These are phyloP conservation scores for Phaffomyces opuntiae DNA, from an alignment of 805 yeast species.

Conservation along the genomic window DNA sequence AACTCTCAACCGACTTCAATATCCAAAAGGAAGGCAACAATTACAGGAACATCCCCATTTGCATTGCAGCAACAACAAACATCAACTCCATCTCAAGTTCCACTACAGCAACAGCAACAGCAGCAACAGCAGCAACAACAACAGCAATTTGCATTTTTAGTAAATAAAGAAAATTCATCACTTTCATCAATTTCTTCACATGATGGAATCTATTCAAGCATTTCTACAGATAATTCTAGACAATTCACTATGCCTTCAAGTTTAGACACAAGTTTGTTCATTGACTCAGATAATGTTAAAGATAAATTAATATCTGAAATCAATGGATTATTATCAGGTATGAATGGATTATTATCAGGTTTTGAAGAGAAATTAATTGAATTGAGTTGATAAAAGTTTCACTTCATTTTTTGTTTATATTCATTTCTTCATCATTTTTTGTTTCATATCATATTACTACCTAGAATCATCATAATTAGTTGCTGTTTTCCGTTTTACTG, in stretches of 20 bases:
- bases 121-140: neutral
- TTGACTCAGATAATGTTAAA: constrained; percentile 17
- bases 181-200: constrained; percentile 10
- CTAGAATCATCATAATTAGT: too few species aligned
- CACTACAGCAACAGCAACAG: constrained; percentile 1
- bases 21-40: constrained; percentile 7
- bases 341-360: constrained; percentile 20
- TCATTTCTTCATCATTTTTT: neutral
- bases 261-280: constrained; percentile 16
- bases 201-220: constrained; percentile 3
- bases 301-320: constrained; percentile 24
- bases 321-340: constrained; percentile 14
- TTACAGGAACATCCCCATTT: constrained; percentile 5
- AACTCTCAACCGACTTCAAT: neutral
- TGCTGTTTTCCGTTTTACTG: too few species aligned
- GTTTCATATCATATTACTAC: too few species aligned
- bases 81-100: constrained; percentile 4
- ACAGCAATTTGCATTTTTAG: constrained; percentile 2
- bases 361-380: constrained; percentile 25
- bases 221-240: neutral
- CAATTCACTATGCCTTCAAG: constrained; percentile 3
- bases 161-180: constrained; percentile 5
- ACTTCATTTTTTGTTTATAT: neutral
- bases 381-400: neutral
- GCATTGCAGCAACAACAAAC: constrained; percentile 2